Percentiles rank a stretch among this genome's conserved stretches.
These are phyloP conservation scores for Auriscalpium orientale DNA, from an alignment of 768 basidiomycete species.

Conservation along the genomic window DNA sequence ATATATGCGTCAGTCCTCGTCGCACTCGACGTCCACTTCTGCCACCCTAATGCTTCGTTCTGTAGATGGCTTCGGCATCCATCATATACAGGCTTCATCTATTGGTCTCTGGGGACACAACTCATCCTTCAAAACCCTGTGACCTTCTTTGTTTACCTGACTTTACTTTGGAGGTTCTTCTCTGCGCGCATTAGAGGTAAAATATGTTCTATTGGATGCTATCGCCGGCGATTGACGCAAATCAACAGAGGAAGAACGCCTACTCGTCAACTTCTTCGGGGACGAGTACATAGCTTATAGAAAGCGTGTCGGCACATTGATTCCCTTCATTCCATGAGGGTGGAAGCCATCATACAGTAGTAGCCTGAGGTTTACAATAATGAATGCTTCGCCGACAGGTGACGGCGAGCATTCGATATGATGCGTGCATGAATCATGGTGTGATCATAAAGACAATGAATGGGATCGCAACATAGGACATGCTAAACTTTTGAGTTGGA, in stretches of 20 bases:
- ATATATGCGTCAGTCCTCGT: slow-evolving; percentile 66
- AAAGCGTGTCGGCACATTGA: slow-evolving; percentile 70
- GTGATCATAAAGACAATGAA: slow-evolving; percentile 24
- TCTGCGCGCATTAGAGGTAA: slow-evolving; percentile 67
- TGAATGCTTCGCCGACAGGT: background rate
- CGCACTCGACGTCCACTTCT: background rate
- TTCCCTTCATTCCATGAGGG: slow-evolving; percentile 71
- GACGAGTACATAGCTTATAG: slow-evolving; percentile 77
- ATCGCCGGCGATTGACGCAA: background rate
- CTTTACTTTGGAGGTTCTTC: slow-evolving; percentile 85
- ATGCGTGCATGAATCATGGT: slow-evolving; percentile 11
- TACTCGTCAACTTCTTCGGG: slow-evolving; percentile 84
- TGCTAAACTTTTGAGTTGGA: slow-evolving; percentile 20
- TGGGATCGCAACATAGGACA: slow-evolving; percentile 17
- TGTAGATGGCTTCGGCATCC: slow-evolving; percentile 85
- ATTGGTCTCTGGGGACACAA: slow-evolving; percentile 96
- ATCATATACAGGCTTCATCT: slow-evolving; percentile 95
- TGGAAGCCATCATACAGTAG: too few species aligned
- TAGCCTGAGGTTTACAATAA: too few species aligned
- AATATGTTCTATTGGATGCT: slow-evolving; percentile 20
- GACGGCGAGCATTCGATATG: background rate
- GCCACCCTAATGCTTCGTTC: too few species aligned
- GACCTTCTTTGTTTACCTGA: slow-evolving; percentile 55
- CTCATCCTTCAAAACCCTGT: slow-evolving; percentile 83
- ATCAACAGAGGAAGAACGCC: slow-evolving; percentile 67